phyloP scores from a whole-genome alignment of 495 filamentous ascomycete species.

The Hypoxylon crocopeplum region DNA sequence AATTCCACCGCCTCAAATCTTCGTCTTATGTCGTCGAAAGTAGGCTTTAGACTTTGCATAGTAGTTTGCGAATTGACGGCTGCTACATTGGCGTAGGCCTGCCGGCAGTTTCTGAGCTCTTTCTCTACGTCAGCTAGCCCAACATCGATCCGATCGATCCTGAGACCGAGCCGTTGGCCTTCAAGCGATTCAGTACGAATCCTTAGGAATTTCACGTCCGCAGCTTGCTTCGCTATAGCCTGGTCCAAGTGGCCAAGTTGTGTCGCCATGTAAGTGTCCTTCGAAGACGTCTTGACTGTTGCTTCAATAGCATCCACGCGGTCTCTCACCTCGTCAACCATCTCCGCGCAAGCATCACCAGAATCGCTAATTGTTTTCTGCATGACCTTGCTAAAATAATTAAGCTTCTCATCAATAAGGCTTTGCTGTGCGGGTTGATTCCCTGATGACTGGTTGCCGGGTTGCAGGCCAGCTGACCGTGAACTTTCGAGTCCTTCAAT shows the following conservation, averaged over 20 bases:
- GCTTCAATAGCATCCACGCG: slow-evolving; percentile 6
- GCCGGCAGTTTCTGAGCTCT: neutral
- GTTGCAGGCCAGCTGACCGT: neutral
- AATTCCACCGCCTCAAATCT: slow-evolving; percentile 23
- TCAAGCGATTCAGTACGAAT: slow-evolving; percentile 19
- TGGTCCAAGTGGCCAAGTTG: slow-evolving; percentile 1
- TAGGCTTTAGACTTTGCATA: neutral
- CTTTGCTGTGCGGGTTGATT: neutral
- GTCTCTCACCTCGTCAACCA: slow-evolving; percentile 23
- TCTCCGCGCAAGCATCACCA: slow-evolving; percentile 19
- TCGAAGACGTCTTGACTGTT: neutral
- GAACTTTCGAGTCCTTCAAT: neutral
- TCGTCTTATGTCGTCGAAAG: slow-evolving; percentile 15
- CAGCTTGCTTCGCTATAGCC: neutral
- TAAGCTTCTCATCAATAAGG: slow-evolving; percentile 15
- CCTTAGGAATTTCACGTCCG: neutral
- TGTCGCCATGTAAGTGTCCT: neutral
- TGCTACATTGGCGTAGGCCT: neutral
- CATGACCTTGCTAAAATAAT: neutral
- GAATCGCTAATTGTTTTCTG: slow-evolving; percentile 13
- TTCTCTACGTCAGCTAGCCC: slow-evolving; percentile 5
- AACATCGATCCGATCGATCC: slow-evolving; percentile 12
- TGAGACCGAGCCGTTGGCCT: slow-evolving; percentile 1
- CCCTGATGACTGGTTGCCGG: neutral
- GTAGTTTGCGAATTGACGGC: neutral